These are phyloP conservation scores for Aspergillus piperis DNA, from an alignment of 2,329 filamentous ascomycete species.

Conservation along the genomic window DNA sequence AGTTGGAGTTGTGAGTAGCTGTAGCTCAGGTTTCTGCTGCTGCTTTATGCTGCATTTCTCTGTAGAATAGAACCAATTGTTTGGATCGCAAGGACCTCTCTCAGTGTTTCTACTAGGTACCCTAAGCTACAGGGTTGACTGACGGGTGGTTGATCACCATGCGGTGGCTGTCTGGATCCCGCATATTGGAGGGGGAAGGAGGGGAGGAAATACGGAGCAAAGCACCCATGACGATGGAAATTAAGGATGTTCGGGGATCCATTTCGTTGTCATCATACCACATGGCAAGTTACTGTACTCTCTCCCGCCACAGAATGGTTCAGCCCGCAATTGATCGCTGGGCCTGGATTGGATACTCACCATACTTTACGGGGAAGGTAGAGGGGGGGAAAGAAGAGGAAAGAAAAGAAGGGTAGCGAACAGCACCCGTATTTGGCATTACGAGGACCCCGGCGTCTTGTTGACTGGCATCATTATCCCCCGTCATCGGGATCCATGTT, in stretches of 20 bases:
- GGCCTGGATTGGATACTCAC: too few species aligned
- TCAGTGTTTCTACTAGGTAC: too few species aligned
- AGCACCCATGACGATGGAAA: background rate
- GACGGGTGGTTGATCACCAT: background rate
- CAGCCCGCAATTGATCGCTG: too few species aligned
- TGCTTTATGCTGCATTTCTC: background rate
- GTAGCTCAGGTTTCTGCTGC: too few species aligned
- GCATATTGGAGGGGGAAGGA: background rate
- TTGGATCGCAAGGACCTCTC: too few species aligned
- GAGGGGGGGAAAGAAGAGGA: too few species aligned
- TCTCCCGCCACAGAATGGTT: background rate
- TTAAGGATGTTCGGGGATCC: background rate
- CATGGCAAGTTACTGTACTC: background rate
- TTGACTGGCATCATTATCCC: too few species aligned
- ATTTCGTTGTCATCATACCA: background rate
- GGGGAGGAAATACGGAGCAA: background rate
- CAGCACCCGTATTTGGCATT: too few species aligned
- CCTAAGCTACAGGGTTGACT: background rate
- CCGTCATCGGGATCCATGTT: background rate
- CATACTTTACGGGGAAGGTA: too few species aligned
- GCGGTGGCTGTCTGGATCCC: background rate
- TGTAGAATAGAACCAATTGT: background rate
- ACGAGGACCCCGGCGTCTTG: too few species aligned
- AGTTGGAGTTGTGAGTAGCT: too few species aligned
- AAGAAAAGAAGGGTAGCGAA: too few species aligned